These are phyloP conservation scores for Leccinellum albellum DNA, from an alignment of 768 basidiomycete species.

Conservation along the genomic window DNA sequence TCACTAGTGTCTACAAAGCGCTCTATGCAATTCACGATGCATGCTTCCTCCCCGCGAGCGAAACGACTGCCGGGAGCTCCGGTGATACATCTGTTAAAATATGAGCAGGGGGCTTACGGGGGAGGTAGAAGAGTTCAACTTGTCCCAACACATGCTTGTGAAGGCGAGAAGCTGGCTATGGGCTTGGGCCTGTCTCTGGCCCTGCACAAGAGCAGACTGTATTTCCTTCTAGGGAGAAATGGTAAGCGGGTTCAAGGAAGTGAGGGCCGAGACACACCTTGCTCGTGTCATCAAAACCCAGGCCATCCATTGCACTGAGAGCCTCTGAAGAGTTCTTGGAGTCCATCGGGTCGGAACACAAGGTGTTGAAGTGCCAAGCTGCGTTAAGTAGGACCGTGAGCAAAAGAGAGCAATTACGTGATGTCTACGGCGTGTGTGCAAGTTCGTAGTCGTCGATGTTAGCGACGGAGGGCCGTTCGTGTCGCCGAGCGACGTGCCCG, in stretches of 20 bases:
- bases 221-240: conserved; percentile 68
- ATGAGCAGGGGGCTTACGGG: conserved; percentile 1
- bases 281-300: conserved; percentile 68
- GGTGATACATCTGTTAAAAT: conserved; percentile 66
- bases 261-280: conserved; percentile 44
- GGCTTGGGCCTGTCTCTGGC: conserved; percentile 79
- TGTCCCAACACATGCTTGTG: conserved; percentile 89
- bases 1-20: conserved; percentile 86
- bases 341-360: conserved; percentile 13
- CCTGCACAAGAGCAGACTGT: conserved; percentile 68
- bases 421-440: conserved; percentile 2
- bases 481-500: conserved; percentile 1
- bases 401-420: conserved; percentile 25
- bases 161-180: conserved; percentile 70
- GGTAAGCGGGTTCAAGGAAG: conserved; percentile 2
- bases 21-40: conserved; percentile 87
- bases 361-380: not conserved
- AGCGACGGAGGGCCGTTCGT: conserved; percentile 7
- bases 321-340: conserved; percentile 24
- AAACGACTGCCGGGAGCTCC: conserved; percentile 75
- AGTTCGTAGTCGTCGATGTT: conserved; percentile 7
- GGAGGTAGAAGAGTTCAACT: conserved; percentile 47
- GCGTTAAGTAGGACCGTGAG: conserved; percentile 18
- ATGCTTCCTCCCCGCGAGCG: conserved; percentile 73
- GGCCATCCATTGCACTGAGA: conserved; percentile 36